Conservation (phyloP, 257 asterid genomes). For the Capsicum baccatum region DNA sequence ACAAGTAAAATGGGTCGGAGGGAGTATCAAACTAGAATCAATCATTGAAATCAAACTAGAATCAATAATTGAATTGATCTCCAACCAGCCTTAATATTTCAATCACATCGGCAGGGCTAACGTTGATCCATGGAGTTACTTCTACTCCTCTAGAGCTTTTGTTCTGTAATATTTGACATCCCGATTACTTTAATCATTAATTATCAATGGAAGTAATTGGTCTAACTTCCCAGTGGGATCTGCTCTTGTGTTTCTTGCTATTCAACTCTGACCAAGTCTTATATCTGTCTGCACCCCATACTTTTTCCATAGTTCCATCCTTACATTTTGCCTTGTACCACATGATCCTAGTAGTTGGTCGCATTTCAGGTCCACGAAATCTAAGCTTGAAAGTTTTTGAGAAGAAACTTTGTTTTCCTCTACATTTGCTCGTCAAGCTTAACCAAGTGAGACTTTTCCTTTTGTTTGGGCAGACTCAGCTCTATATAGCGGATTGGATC, state of each 20-base stretch:
- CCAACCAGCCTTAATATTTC: not conserved
- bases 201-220: not conserved
- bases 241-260: not conserved
- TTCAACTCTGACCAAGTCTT: not conserved
- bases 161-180: not conserved
- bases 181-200: not conserved
- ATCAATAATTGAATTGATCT: not conserved
- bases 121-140: not conserved
- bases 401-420: not conserved
- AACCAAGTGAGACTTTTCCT: not conserved
- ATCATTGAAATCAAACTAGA: not conserved
- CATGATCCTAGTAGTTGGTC: not conserved
- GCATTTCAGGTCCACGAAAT: not conserved
- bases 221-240: not conserved
- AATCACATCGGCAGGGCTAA: not conserved
- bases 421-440: not conserved
- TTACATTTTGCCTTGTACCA: not conserved
- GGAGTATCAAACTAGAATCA: too few relatives aligned
- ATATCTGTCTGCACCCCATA: not conserved
- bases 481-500: constrained; percentile 74
- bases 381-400: not conserved
- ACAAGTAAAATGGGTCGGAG: too few relatives aligned
- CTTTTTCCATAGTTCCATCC: not conserved
- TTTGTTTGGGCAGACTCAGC: constrained; percentile 39
- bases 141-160: not conserved